A percentile compares a stretch with the other conserved stretches of the same genome.
These are phyloP conservation scores for Tylopilus sp. DNA, from an alignment of 1,284 basidiomycete genomes.

Conservation along the genomic window DNA sequence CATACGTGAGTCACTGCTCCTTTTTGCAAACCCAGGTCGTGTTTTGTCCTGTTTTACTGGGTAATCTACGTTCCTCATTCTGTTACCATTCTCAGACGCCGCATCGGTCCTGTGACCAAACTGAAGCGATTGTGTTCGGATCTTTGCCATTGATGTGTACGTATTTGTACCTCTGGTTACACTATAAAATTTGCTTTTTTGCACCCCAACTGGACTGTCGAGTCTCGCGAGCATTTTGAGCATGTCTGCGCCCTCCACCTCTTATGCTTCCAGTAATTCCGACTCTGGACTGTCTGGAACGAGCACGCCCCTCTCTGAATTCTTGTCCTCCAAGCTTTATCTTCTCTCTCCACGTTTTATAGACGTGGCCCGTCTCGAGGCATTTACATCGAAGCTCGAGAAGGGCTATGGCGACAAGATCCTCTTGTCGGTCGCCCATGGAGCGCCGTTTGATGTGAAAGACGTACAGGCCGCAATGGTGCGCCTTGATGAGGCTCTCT, in stretches of 20 bases:
- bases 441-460: slow-evolving; percentile 8
- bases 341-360: slow-evolving; percentile 23
- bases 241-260: slow-evolving; percentile 20
- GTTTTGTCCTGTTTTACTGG: background rate
- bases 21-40: background rate
- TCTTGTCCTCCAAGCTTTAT: slow-evolving; percentile 18
- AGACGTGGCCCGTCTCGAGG: slow-evolving; percentile 9
- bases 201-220: background rate
- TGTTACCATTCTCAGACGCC: background rate
- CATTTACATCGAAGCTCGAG: slow-evolving; percentile 23
- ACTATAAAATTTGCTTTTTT: slow-evolving; percentile 23
- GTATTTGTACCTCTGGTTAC: slow-evolving; percentile 21
- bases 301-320: slow-evolving; percentile 31
- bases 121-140: background rate
- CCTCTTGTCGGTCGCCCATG: slow-evolving; percentile 22
- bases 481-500: slow-evolving; percentile 11
- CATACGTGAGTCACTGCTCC: slow-evolving; percentile 11
- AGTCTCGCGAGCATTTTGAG: slow-evolving; percentile 9
- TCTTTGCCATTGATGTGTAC: slow-evolving; percentile 14
- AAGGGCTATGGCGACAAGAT: slow-evolving; percentile 31
- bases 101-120: background rate
- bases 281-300: slow-evolving; percentile 18
- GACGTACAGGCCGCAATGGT: slow-evolving; percentile 7
- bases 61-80: background rate
- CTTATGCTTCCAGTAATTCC: slow-evolving; percentile 16